phyloP scores from a whole-genome alignment of 2,329 filamentous ascomycete species.

The Bimuria novae-zelandiae region DNA sequence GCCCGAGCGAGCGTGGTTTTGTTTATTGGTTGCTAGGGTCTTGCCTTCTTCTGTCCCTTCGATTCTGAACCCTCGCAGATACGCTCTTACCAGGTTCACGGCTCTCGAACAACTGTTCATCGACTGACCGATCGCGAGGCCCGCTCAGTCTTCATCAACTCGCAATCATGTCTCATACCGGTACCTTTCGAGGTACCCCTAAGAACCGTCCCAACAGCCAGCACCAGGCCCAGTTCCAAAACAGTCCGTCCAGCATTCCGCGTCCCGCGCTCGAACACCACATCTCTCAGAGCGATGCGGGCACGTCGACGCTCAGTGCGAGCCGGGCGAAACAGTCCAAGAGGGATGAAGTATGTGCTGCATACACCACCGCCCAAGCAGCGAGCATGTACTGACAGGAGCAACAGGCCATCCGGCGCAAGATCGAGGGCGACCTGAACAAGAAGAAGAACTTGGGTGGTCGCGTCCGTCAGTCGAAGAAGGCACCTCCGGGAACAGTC shows the following conservation, averaged over 20 bases:
- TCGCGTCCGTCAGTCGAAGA: conserved; percentile 82
- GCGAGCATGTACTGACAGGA: conserved; percentile 21
- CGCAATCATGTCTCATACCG: conserved; percentile 61
- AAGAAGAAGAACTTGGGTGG: conserved; percentile 88
- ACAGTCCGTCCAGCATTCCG: conserved; percentile 72
- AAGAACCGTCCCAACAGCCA: conserved; percentile 59
- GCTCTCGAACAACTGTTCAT: conserved; percentile 26
- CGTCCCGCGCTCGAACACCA: conserved; percentile 69
- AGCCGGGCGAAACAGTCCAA: conserved; percentile 97
- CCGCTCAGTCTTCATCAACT: conserved; percentile 11
- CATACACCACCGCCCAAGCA: conserved; percentile 4
- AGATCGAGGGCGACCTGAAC: conserved; percentile 95
- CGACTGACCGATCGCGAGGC: conserved; percentile 23
- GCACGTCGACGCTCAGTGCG: conserved; percentile 76
- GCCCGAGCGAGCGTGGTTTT: conserved; percentile 19
- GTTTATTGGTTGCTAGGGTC: conserved; percentile 15
- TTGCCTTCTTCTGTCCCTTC: conserved; percentile 20
- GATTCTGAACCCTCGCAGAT: conserved; percentile 20
- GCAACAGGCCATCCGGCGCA: conserved; percentile 85
- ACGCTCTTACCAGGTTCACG: conserved; percentile 23
- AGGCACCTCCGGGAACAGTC: conserved; percentile 94
- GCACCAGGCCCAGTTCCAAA: conserved; percentile 60
- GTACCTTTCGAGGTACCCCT: conserved; percentile 73
- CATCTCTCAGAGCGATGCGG: conserved; percentile 61
- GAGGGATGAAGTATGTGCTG: conserved; percentile 85